Conservation (phyloP, 331 rosid species). For the Spiraea crenata region DNA sequence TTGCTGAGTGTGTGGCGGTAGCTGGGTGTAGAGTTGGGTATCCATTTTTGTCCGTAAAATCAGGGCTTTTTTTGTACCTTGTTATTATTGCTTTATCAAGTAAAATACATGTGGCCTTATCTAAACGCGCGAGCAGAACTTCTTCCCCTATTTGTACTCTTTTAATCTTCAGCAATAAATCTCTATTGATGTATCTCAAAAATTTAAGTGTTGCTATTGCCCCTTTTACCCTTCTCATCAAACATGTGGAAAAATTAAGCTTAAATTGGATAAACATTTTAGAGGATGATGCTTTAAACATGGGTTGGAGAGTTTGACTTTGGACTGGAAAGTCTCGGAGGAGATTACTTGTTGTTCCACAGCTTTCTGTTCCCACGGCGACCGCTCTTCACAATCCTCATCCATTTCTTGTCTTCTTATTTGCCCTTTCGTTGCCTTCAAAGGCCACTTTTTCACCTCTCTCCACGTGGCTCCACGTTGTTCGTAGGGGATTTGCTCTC, state of each 20-base stretch:
- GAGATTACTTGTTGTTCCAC: background rate
- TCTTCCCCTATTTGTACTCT: too few relatives aligned
- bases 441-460: constrained; percentile 35
- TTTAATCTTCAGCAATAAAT: too few relatives aligned
- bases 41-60: too few relatives aligned
- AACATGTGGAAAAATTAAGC: background rate
- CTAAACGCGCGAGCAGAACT: too few relatives aligned
- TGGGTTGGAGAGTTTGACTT: constrained; percentile 8
- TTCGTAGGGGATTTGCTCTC: background rate
- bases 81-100: too few relatives aligned
- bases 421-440: constrained; percentile 43
- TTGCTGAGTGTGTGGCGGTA: too few relatives aligned
- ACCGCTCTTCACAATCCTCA: constrained; percentile 28
- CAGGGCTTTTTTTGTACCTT: too few relatives aligned
- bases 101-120: too few relatives aligned
- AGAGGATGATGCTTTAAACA: background rate
- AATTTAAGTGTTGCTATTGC: too few relatives aligned
- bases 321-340: background rate
- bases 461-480: constrained; percentile 12
- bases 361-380: constrained; percentile 13
- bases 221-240: background rate
- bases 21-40: too few relatives aligned
- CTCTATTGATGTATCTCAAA: too few relatives aligned
- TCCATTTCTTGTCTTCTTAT: background rate
- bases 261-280: constrained; percentile 16